phyloP scores from a whole-genome alignment of 805 yeast species.

The Peterozyma toletana region DNA sequence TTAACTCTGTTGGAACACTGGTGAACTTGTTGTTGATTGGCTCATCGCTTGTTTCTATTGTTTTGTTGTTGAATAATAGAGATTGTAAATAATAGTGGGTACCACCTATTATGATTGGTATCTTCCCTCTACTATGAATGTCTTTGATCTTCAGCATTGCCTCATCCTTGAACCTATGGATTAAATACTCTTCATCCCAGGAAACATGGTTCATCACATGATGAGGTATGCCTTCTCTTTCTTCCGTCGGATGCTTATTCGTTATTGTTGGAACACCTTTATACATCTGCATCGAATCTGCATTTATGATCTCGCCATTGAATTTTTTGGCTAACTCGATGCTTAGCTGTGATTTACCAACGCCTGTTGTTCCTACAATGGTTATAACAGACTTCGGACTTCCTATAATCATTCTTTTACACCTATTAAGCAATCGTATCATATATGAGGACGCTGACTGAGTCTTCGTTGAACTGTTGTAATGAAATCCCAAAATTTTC shows the following conservation, averaged over 20 bases:
- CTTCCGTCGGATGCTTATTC: slow-evolving; percentile 83
- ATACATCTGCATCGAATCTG: slow-evolving; percentile 97
- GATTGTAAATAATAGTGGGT: slow-evolving; percentile 90
- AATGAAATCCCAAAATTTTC: no score
- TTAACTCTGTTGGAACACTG: slow-evolving; percentile 9
- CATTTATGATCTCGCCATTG: slow-evolving; percentile 88
- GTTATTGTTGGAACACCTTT: slow-evolving; percentile 67
- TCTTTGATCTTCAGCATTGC: slow-evolving; percentile 58
- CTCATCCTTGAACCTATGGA: slow-evolving; percentile 71
- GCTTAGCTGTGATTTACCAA: slow-evolving; percentile 85
- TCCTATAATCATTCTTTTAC: not conserved
- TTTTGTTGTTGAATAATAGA: slow-evolving; percentile 62
- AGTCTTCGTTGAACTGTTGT: no score
- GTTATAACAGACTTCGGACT: slow-evolving; percentile 15
- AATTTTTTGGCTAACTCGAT: slow-evolving; percentile 71
- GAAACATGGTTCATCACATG: slow-evolving; percentile 80
- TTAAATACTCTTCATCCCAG: slow-evolving; percentile 78
- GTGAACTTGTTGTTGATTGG: slow-evolving; percentile 1
- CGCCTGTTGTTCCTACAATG: slow-evolving; percentile 83
- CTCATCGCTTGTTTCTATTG: slow-evolving; percentile 31
- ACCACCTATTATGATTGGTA: slow-evolving; percentile 91
- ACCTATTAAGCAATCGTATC: no score
- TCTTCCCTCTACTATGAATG: slow-evolving; percentile 57
- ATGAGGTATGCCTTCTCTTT: slow-evolving; percentile 70
- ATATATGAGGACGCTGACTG: no score